Evolutionary conservation across 2,329 filamentous ascomycete species (phyloP).

Genomic region (Pseudocercospora fuligena): DNA sequence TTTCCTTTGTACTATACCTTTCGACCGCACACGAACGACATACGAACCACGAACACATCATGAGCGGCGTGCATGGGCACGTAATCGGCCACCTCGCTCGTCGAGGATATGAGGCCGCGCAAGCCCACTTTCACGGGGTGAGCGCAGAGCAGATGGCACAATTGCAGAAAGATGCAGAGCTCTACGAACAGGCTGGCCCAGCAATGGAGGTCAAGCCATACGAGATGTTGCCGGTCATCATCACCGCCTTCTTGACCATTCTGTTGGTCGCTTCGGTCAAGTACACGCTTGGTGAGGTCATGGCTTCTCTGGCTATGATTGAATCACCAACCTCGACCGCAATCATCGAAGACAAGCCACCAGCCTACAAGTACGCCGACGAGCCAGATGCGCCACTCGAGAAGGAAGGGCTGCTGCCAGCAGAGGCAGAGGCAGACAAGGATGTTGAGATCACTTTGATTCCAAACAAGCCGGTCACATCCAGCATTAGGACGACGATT

Average conservation of each 20-base stretch:
- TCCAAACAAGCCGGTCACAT: constrained; percentile 64
- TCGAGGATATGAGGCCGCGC: constrained; percentile 39
- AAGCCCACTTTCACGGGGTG: constrained; percentile 32
- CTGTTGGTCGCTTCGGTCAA: constrained; percentile 48
- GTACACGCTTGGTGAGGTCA: constrained; percentile 65
- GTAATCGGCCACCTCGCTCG: constrained; percentile 40
- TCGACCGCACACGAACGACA: constrained; percentile 1
- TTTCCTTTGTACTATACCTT: constrained; percentile 9
- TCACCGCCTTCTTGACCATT: constrained; percentile 47
- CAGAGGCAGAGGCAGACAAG: constrained; percentile 48
- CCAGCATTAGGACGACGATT: constrained; percentile 62
- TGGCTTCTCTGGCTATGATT: constrained; percentile 67
- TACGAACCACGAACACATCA: constrained; percentile 26
- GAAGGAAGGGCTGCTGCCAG: constrained; percentile 42
- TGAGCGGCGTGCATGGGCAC: constrained; percentile 33
- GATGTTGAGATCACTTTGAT: constrained; percentile 52
- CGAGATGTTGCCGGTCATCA: constrained; percentile 38
- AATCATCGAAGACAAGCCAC: constrained; percentile 50
- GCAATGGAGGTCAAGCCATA: constrained; percentile 32
- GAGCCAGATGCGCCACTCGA: constrained; percentile 52
- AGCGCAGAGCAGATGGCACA: constrained; percentile 28
- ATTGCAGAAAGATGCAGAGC: constrained; percentile 36
- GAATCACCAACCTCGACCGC: constrained; percentile 63
- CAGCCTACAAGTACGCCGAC: constrained; percentile 49
- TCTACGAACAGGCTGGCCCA: constrained; percentile 36